phyloP scores from a whole-genome alignment of 345 rosid species.

The Aurinia saxatilis region DNA sequence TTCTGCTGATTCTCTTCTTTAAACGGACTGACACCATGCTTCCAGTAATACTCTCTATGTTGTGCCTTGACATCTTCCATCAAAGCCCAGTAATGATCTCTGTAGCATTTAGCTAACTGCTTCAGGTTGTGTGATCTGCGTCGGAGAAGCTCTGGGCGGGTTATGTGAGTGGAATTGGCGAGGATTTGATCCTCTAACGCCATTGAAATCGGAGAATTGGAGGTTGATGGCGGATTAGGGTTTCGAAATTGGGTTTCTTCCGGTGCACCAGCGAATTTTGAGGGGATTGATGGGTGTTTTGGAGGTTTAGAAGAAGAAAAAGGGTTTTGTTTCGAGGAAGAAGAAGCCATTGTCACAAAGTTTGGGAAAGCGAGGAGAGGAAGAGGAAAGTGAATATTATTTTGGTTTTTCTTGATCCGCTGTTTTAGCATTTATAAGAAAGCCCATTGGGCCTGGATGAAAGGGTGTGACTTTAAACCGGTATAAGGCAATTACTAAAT shows the following conservation, averaged over 20 bases:
- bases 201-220: slow-evolving; percentile 28
- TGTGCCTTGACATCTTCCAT: slow-evolving; percentile 57
- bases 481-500: too few species aligned
- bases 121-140: slow-evolving; percentile 56
- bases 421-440: too few species aligned
- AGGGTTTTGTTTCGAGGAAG: slow-evolving; percentile 26
- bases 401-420: too few species aligned
- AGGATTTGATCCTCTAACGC: slow-evolving; percentile 38
- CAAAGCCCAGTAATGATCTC: slow-evolving; percentile 51
- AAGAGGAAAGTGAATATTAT: not conserved
- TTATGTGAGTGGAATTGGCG: slow-evolving; percentile 51
- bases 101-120: slow-evolving; percentile 47
- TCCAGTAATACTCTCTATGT: slow-evolving; percentile 56
- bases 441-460: too few species aligned
- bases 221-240: slow-evolving; percentile 20
- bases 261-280: not conserved
- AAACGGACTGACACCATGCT: slow-evolving; percentile 49
- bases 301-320: slow-evolving; percentile 41
- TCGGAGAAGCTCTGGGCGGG: slow-evolving; percentile 62
- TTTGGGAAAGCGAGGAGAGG: not conserved
- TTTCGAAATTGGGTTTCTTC: slow-evolving; percentile 20
- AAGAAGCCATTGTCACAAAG: slow-evolving; percentile 27
- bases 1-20: slow-evolving; percentile 31
- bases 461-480: too few species aligned
- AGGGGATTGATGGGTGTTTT: slow-evolving; percentile 6